A percentile compares a stretch with the other conserved stretches of the same genome.
Conservation (phyloP, 2,329 filamentous ascomycete genomes). For the Fusarium decemcellulare region DNA sequence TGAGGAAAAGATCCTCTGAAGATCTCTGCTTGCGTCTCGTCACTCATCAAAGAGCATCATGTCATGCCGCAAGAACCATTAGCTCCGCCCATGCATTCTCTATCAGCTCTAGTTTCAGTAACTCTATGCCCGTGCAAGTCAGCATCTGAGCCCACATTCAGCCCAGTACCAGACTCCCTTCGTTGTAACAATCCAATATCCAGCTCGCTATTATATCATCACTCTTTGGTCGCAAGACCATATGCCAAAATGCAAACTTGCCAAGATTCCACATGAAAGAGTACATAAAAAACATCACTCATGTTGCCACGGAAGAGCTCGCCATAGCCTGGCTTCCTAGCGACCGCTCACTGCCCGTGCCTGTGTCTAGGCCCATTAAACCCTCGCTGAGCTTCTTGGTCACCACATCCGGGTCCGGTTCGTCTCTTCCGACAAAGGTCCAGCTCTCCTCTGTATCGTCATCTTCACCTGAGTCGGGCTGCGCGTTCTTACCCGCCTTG, state of each 20-base stretch:
- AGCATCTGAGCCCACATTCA: constrained; percentile 13
- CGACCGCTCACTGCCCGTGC: constrained; percentile 38
- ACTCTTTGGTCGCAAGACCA: not conserved
- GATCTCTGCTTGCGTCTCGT: not conserved
- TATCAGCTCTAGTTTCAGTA: constrained; percentile 38
- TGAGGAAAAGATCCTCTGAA: constrained; percentile 9
- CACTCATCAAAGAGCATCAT: not conserved
- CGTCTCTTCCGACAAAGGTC: constrained; percentile 83
- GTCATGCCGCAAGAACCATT: not conserved
- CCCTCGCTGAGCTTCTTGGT: constrained; percentile 59
- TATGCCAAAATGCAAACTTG: not conserved
- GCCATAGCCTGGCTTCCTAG: constrained; percentile 43
- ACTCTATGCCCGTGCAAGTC: constrained; percentile 32
- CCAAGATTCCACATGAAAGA: constrained; percentile 2
- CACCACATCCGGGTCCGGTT: constrained; percentile 60
- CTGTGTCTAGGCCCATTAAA: constrained; percentile 35
- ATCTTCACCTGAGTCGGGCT: constrained; percentile 60
- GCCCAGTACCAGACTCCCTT: constrained; percentile 10
- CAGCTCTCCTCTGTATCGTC: constrained; percentile 83
- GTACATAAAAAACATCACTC: constrained; percentile 7
- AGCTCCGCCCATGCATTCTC: constrained; percentile 34
- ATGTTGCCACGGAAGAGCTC: constrained; percentile 19
- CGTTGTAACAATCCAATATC: constrained; percentile 17
- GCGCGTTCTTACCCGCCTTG: constrained; percentile 66
- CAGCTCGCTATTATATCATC: constrained; percentile 23